These are phyloP conservation scores for Sphaceloma murrayae DNA, from an alignment of 2,329 filamentous ascomycete species.

Conservation along the genomic window DNA sequence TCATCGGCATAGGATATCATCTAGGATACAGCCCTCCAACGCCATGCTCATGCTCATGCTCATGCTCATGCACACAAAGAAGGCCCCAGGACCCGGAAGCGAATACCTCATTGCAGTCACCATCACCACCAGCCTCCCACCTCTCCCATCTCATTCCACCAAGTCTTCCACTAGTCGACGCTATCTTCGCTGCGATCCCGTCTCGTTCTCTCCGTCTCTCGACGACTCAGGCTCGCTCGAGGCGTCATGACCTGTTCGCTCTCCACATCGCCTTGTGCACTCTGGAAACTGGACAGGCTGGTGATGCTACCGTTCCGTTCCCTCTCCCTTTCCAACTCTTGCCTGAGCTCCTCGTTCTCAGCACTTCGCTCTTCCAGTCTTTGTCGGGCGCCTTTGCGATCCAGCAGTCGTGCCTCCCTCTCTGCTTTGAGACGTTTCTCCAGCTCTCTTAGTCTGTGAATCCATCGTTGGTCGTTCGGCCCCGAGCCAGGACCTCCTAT, in stretches of 20 bases:
- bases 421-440: constrained; percentile 85
- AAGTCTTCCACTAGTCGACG: constrained; percentile 10
- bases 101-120: not conserved
- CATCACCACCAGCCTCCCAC: constrained; percentile 5
- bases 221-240: constrained; percentile 6
- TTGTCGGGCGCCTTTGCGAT: constrained; percentile 73
- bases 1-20: constrained; percentile 1
- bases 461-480: constrained; percentile 64
- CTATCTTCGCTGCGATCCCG: constrained; percentile 3
- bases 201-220: constrained; percentile 4
- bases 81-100: too few species aligned
- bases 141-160: not conserved
- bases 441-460: constrained; percentile 74
- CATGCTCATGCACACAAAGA: too few species aligned
- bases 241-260: not conserved
- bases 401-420: constrained; percentile 72
- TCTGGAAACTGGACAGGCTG: constrained; percentile 8
- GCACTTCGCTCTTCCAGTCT: constrained; percentile 65
- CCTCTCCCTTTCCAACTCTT: constrained; percentile 52
- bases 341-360: constrained; percentile 62
- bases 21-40: not conserved
- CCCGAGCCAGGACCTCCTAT: not conserved
- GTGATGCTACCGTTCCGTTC: constrained; percentile 27
- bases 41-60: not conserved
- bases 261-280: constrained; percentile 4